Percentiles rank a stretch among this genome's conserved stretches.
Conservation (phyloP, 176 grass and related monocot genomes). For the Ensete glaucum region DNA sequence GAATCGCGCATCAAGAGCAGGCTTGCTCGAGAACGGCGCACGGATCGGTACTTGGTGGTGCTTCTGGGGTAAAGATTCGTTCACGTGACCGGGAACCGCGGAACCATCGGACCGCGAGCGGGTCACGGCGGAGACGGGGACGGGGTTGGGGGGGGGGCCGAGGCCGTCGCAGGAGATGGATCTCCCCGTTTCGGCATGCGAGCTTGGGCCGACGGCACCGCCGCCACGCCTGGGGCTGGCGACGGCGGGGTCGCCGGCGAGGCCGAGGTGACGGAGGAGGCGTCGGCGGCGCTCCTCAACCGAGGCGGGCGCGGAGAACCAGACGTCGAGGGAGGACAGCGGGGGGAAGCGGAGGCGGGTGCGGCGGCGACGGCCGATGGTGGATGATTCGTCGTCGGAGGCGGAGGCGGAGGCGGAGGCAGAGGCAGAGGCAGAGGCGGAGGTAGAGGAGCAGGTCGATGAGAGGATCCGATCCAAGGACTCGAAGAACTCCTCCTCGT, state of each 20-base stretch:
- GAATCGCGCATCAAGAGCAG: conserved; percentile 33
- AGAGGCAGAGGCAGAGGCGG: neutral
- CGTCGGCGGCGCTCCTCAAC: conserved; percentile 65
- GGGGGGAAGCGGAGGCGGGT: conserved; percentile 5
- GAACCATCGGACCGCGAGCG: conserved; percentile 77
- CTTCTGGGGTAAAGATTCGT: conserved; percentile 5
- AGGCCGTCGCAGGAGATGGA: conserved; percentile 3
- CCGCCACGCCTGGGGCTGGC: conserved; percentile 1
- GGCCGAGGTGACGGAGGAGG: conserved; percentile 48
- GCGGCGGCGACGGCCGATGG: conserved; percentile 9
- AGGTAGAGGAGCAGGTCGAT: conserved; percentile 9
- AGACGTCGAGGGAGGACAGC: conserved; percentile 48
- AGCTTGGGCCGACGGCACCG: neutral
- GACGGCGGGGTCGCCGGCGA: conserved; percentile 40
- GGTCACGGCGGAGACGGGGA: conserved; percentile 23
- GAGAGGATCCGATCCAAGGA: conserved; percentile 18
- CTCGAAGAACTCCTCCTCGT: conserved; percentile 17
- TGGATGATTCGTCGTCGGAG: conserved; percentile 21
- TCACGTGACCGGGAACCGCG: conserved; percentile 17
- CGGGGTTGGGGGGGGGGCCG: neutral
- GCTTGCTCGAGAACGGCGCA: conserved; percentile 25
- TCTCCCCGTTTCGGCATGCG: neutral
- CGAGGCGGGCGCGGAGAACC: conserved; percentile 85
- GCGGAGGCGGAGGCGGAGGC: neutral
- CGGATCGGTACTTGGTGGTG: neutral